Base-by-base conservation (phyloP, 176 grass and related monocot genomes). In the Areca catechu region DNA sequence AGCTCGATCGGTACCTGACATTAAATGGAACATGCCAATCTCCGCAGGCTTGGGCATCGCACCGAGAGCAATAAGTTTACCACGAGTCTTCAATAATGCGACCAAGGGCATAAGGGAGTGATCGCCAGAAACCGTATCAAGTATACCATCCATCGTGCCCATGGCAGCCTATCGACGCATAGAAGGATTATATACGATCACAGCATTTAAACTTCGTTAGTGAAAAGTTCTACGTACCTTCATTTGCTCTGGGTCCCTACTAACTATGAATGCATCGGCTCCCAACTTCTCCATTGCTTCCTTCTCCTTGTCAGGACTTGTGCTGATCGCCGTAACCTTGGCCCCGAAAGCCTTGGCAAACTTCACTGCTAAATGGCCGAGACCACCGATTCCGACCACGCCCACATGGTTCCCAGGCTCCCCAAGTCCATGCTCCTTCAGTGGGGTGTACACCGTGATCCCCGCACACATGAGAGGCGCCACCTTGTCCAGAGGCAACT, bases 291-390 rank as follows among this genome's bases (percentile, higher is more conserved):
- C 60, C 4, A 72, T 28, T 12, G 82, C 82, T 48, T 80, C 77
- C 3, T 54, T 53, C 22, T 67, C 56, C 77, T 86, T 86, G 4
- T 53, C 19, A 1, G 59, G 57, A 18, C 47, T 63, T 55, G 83
- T 80, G 66, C 83, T 80, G 29, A 86, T 80, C 24, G 73, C 73
- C 1, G 83, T 86, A 23, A 86, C 77, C 16, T 72, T 73, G 62
- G 77, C 22, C 37, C 83, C 68, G 3, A 65, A 80, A n/a, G 77
- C 63, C 62, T 77, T 86, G 29, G 72, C 83, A 50, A 86, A 77
- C 70, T 80, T 80, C 5, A 80, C 72, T 16, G 83, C 73, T 49
- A 80, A 22, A 47, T 86, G 77, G 6, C 77, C 77, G 25, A 86
- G 74, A 5, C 82, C 82, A 4, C 82, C 77, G 28, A 85, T 66